phyloP scores from a whole-genome alignment of 306 rosid genomes.

The Coriaria nepalensis region DNA sequence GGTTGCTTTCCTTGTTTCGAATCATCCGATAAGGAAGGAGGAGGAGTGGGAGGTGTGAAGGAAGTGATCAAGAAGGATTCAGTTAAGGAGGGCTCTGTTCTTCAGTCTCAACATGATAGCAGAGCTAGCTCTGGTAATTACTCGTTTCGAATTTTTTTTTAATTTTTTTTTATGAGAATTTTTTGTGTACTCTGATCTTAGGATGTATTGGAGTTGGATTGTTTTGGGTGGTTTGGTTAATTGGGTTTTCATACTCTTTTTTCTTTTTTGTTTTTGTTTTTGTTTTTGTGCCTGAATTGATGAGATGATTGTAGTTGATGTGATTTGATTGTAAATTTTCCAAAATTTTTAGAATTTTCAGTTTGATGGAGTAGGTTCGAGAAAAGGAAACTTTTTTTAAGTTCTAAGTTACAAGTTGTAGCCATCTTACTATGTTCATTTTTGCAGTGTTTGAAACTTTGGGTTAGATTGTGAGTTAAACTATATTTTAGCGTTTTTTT shows the following conservation, averaged over 20 bases:
- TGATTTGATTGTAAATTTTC: no score
- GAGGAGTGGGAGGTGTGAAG: slow-evolving; percentile 45
- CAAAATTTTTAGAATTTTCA: no score
- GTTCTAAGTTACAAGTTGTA: no score
- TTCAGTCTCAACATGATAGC: slow-evolving; percentile 57
- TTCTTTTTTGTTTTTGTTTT: no score
- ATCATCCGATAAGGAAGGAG: slow-evolving; percentile 67
- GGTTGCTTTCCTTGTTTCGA: slow-evolving; percentile 97
- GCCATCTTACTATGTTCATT: no score
- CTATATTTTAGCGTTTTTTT: no score
- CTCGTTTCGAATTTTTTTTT: slow-evolving; percentile 5
- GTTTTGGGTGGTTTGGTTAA: slow-evolving; percentile 3
- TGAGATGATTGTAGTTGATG: no score
- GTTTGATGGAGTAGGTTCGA: no score
- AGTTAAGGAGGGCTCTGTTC: slow-evolving; percentile 50
- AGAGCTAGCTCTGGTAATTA: slow-evolving; percentile 58
- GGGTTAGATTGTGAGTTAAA: no score
- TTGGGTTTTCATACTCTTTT: not conserved
- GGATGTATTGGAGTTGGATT: slow-evolving; percentile 3
- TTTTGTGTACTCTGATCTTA: slow-evolving; percentile 17
- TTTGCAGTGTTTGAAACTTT: no score
- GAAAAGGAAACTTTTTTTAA: no score
- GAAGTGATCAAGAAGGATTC: slow-evolving; percentile 61
- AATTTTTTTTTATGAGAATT: not conserved
- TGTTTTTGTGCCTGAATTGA: no score